A percentile compares a stretch with the other conserved stretches of the same genome.
Conservation (phyloP, 345 rosid genomes). For the Eucalyptus marginata region DNA sequence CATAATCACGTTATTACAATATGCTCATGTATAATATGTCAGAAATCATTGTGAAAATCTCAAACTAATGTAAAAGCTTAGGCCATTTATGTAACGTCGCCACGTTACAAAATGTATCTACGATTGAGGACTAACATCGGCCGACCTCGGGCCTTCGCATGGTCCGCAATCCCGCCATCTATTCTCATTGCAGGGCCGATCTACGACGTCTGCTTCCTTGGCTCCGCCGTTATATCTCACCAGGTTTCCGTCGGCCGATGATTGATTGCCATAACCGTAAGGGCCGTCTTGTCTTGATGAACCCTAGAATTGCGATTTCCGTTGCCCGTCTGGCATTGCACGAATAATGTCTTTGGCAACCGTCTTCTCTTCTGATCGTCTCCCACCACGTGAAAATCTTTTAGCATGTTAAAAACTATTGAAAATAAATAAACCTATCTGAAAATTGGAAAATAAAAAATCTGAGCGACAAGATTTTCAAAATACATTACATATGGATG, state of each 20-base stretch:
- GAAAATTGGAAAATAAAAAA: background rate
- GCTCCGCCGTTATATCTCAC: background rate
- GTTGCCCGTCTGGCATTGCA: background rate
- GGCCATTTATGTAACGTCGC: background rate
- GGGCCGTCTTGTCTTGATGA: background rate
- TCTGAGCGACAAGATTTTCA: background rate
- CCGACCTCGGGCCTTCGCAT: background rate
- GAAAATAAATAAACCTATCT: background rate
- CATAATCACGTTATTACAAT: background rate
- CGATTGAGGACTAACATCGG: background rate
- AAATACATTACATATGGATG: background rate
- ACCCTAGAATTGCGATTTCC: background rate
- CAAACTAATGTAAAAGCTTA: background rate
- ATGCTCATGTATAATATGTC: background rate
- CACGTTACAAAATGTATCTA: background rate
- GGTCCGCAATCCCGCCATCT: background rate
- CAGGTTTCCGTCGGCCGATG: background rate
- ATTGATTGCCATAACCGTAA: background rate
- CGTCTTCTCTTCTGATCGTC: background rate
- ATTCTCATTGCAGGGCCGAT: background rate
- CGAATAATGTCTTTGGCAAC: background rate
- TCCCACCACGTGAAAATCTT: background rate
- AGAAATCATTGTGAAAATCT: background rate
- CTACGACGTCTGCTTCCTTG: accelerated
- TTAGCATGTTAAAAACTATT: background rate